phyloP scores from a whole-genome alignment of 1,139 yeast genomes.

The Candida sanyaensis region DNA sequence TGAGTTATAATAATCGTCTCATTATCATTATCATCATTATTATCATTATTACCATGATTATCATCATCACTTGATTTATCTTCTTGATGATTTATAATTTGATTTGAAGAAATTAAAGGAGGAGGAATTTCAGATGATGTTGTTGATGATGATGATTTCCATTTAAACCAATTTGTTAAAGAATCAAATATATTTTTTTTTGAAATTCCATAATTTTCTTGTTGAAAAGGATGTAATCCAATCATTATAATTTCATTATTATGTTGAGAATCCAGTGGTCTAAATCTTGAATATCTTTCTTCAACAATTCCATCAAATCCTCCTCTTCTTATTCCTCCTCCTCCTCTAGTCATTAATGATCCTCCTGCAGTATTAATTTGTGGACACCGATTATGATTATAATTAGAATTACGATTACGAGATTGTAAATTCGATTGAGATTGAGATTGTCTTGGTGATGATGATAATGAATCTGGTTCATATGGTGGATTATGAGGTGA shows the following conservation, averaged over 20 bases:
- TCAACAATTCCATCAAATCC: slow-evolving; percentile 50
- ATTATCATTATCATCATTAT: not conserved
- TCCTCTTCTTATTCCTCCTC: slow-evolving; percentile 19
- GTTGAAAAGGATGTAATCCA: slow-evolving; percentile 46
- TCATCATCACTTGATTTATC: not conserved
- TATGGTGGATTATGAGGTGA: slow-evolving; percentile 12
- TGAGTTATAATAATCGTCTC: slow-evolving; percentile 7
- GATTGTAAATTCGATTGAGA: not conserved
- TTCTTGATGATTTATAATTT: not conserved
- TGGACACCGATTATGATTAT: too few relatives aligned
- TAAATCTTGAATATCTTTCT: slow-evolving; percentile 52
- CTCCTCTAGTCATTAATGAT: slow-evolving; percentile 9
- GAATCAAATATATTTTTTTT: slow-evolving; percentile 10
- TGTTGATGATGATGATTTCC: slow-evolving; percentile 5
- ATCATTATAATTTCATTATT: slow-evolving; percentile 32
- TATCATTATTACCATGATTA: not conserved
- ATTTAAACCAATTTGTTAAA: slow-evolving; percentile 14
- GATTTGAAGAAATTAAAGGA: not conserved
- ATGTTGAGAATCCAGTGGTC: slow-evolving; percentile 49
- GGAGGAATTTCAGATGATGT: not conserved
- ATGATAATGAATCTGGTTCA: slow-evolving; percentile 9
- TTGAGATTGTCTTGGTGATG: slow-evolving; percentile 2
- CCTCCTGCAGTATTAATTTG: not conserved
- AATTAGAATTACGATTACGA: too few relatives aligned
- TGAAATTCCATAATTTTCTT: slow-evolving; percentile 13